Evolutionary conservation across 2,329 filamentous ascomycete genomes (phyloP), one percentile per base, ranked within the genome.

Genomic region (Elsinoe australis): DNA sequence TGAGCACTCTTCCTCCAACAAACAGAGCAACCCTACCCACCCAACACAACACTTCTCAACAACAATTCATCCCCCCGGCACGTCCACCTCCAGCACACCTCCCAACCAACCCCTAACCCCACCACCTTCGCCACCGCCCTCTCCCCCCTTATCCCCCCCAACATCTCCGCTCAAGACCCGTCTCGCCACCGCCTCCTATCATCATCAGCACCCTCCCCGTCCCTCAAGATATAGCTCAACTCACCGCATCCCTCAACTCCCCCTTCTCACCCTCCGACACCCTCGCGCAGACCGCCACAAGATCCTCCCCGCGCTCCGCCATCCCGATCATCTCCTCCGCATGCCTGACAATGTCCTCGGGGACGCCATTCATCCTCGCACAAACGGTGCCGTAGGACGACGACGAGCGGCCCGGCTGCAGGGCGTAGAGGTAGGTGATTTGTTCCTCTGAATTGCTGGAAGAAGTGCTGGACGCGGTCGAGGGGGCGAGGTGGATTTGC

Each of bases 301-400:
- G 70, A 62, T 94, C 85, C 59, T 90, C 84, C 5, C 87, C 85
- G 44, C 74, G 77, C 12, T 79, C 77, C 26, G 83, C 71, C 12
- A 92, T 69, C 5, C 78, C 64, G 17, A 83, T 78, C 28, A 98
- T 73, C 5, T 82, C 75, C 54, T 87, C 82, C 0, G 90, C 88
- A 49, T 89, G 78, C 12, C 82, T 69, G 5, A 95, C 75, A 7
- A 96, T 77, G 4, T 75, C 72, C 14, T 67, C 59, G 22, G 87
- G 82, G 10, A 98, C 80, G 1, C 89, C 89, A 58, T 94, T 95
- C 64, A 94, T 77, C 3, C 81, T 80, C 21, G 92, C 92, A 60
- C 92, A 96, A 47, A 73, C 76, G 21, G 82, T 85, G 0, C 92
- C 92, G 59, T 94, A 94, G 60, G 88, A 95, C 10, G 85, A 83